A percentile compares a stretch with the other conserved stretches of the same genome.
Conservation (phyloP, 441 rosid genomes). For the Mallotus repandus region DNA sequence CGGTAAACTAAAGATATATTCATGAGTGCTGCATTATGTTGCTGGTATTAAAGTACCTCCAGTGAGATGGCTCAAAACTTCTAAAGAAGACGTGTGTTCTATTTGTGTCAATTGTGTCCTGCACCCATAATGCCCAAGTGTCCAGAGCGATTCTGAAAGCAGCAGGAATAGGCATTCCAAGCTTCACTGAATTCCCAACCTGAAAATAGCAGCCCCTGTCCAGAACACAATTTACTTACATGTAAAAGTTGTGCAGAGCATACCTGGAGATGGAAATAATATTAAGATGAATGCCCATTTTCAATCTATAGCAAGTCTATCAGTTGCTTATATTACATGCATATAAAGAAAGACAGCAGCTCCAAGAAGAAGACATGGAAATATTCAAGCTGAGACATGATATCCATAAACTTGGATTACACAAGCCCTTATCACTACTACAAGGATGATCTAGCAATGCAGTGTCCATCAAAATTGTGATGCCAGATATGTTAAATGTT, state of each 20-base stretch:
- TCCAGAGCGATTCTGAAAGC: conserved; percentile 67
- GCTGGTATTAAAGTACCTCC: conserved; percentile 47
- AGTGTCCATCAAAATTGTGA: no score
- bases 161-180: conserved; percentile 69
- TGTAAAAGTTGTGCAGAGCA: conserved; percentile 15
- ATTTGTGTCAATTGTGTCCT: conserved; percentile 43
- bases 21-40: not conserved
- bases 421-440: not conserved
- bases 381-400: not conserved
- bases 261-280: not conserved
- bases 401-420: not conserved
- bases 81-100: conserved; percentile 63
- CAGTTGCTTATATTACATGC: not conserved
- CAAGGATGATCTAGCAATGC: not conserved
- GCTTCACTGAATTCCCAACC: conserved; percentile 62
- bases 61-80: conserved; percentile 77
- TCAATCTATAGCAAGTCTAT: not conserved
- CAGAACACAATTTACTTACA: conserved; percentile 30
- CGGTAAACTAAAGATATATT: not conserved
- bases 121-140: conserved; percentile 75
- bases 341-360: not conserved
- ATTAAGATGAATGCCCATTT: not conserved
- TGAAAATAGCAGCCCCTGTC: conserved; percentile 83
- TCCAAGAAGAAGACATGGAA: not conserved
- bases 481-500: not conserved